Evolutionary conservation across 805 yeast genomes (phyloP), one percentile per base, ranked within the genome.

Genomic region (Sugiyamaella qingdaonensis): DNA sequence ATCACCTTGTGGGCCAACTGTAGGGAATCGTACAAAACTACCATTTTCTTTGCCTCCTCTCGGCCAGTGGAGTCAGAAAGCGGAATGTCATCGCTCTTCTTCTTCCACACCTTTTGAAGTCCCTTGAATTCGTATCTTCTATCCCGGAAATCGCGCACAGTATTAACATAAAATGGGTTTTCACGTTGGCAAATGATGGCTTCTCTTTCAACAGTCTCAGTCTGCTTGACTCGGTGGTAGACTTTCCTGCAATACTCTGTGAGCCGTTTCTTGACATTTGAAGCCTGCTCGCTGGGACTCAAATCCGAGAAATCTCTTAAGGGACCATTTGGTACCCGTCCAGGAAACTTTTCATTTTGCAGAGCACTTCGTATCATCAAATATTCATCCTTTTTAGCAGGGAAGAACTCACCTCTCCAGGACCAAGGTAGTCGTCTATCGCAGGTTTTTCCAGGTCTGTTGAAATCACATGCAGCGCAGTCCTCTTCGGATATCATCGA

Each of bases 1-100:
- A 94, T 94, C 65, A 92, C 97, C 65, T 94, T 94, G 68, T 94
- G 98, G 0, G 99, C 99, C 59, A 94, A 77, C 71, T 94, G 99
- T 61, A 94, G 74, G 1, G 99, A 92, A 66, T 94, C 99, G 67
- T 91, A 94, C 48, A 94, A 75, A 36, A 94, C 88, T 21, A 89
- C 86, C 94, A 89, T 91, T 69, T 95, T 94, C 55, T 84, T 80
- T 0, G 98, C 97, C 67, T 94, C 98, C 54, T 92, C 99, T 51
- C 75, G 76, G 1, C 78, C 82, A 55, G 80, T 79, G 2, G 77
- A 71, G 61, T 88, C 92, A 21, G 61, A 58, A 2, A 67, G 62
- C 2, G 75, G 67, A 36, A 86, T 76, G 35, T 78, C 78, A 0
- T 82, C 72, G 3, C 80, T 77, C 60, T 90, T 90, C 19, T 86